These are phyloP conservation scores for Ceratocystis huliohia DNA, from an alignment of 2,329 filamentous ascomycete genomes.

Conservation along the genomic window DNA sequence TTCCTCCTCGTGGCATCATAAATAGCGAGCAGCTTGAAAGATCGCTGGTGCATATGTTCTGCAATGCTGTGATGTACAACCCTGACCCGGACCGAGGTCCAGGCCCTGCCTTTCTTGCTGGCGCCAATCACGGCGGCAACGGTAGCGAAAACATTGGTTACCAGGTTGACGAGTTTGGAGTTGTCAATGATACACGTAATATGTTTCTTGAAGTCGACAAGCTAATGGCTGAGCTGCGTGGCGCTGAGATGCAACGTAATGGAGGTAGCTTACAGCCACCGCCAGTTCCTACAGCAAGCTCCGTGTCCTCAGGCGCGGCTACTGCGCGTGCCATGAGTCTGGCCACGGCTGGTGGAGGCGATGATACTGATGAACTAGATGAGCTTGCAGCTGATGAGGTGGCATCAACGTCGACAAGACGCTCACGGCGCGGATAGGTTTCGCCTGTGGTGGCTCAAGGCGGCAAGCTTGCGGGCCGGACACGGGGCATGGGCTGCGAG, in stretches of 20 bases:
- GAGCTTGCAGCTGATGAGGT: conserved; percentile 33
- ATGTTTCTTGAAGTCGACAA: conserved; percentile 86
- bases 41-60: conserved; percentile 91
- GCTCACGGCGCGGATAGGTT: conserved; percentile 19
- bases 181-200: conserved; percentile 74
- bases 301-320: conserved; percentile 23
- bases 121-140: conserved; percentile 27
- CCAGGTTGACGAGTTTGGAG: conserved; percentile 65
- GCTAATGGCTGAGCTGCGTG: conserved; percentile 61
- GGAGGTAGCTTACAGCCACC: conserved; percentile 25
- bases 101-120: conserved; percentile 46
- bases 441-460: conserved; percentile 2
- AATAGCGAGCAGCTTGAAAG: conserved; percentile 88
- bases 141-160: conserved; percentile 42
- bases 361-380: conserved; percentile 39
- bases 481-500: background rate
- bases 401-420: conserved; percentile 18
- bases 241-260: conserved; percentile 49
- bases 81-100: conserved; percentile 63
- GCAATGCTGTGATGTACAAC: conserved; percentile 98
- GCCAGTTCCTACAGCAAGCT: conserved; percentile 18
- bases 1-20: conserved; percentile 80
- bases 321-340: conserved; percentile 27
- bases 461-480: background rate
- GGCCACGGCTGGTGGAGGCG: conserved; percentile 32